Percentiles rank a stretch among this genome's conserved stretches.
Conservation (phyloP, 176 grass and related monocot species). For the Calamus simplicifolius region DNA sequence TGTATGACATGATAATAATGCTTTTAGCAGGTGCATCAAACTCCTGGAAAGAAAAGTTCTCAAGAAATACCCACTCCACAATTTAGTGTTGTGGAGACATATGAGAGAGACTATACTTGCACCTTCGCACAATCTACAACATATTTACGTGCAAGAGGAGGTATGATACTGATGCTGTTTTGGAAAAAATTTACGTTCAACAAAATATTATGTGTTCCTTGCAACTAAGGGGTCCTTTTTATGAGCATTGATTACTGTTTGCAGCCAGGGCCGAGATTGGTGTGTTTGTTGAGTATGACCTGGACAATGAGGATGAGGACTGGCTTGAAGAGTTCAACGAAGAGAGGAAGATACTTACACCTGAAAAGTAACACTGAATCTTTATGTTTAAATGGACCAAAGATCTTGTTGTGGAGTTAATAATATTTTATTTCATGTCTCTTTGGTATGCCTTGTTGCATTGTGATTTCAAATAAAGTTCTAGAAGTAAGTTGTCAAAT, state of each 20-base stretch:
- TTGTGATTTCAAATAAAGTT: too few species aligned
- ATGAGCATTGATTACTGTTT: conserved; percentile 17
- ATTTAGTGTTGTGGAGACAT: conserved; percentile 66
- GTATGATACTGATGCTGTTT: conserved; percentile 32
- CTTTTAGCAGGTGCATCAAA: conserved; percentile 42
- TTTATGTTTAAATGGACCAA: too few species aligned
- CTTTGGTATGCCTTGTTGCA: too few species aligned
- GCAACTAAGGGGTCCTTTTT: not conserved
- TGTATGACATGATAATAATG: not conserved
- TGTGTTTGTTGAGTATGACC: conserved; percentile 91
- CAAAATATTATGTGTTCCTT: too few species aligned
- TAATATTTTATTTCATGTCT: too few species aligned
- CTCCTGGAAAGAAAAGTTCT: conserved; percentile 55
- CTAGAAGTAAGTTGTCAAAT: too few species aligned
- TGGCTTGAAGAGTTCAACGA: conserved; percentile 89
- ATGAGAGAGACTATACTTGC: conserved; percentile 91
- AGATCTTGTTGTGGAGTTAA: not conserved
- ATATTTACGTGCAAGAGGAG: conserved; percentile 98
- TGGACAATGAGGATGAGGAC: conserved; percentile 94
- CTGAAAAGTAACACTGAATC: conserved; percentile 57
- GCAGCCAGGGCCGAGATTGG: conserved; percentile 88
- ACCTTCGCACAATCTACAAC: conserved; percentile 76
- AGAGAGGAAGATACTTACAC: conserved; percentile 65
- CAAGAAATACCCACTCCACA: conserved; percentile 96
- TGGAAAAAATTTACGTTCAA: too few species aligned